Conservation (phyloP, 495 filamentous ascomycete species). For the Penicillium atrosanguineum region DNA sequence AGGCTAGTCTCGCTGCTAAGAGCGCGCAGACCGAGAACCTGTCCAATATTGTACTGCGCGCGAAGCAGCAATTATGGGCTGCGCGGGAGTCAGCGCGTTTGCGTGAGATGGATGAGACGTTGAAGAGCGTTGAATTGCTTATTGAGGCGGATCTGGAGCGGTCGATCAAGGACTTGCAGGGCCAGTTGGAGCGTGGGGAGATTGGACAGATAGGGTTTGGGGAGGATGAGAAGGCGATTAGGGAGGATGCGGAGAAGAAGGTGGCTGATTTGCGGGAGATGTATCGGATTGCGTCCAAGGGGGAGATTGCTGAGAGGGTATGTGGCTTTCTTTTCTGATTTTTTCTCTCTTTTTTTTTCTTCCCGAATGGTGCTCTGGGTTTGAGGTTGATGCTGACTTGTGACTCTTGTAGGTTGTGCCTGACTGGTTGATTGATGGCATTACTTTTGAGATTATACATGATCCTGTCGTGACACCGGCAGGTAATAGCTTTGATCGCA, state of each 20-base stretch:
- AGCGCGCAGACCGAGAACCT: conserved; percentile 62
- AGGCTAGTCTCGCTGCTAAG: conserved; percentile 58
- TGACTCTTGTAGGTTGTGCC: conserved; percentile 58
- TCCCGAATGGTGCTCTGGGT: not conserved
- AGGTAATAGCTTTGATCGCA: conserved; percentile 85
- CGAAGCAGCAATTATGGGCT: conserved; percentile 68
- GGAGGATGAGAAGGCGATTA: conserved; percentile 39
- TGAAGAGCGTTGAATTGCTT: conserved; percentile 47
- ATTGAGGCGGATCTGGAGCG: conserved; percentile 53
- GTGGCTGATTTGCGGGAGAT: conserved; percentile 48
- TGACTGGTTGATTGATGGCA: conserved; percentile 84
- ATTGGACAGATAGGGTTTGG: conserved; percentile 44
- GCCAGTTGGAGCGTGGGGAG: conserved; percentile 41
- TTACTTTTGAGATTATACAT: conserved; percentile 89
- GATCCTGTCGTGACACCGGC: conserved; percentile 88
- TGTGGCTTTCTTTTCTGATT: conserved; percentile 18
- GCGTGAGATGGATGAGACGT: conserved; percentile 45
- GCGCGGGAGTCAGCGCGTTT: conserved; percentile 47
- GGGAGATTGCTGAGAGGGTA: conserved; percentile 62
- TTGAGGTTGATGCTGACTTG: conserved; percentile 8
- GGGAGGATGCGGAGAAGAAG: conserved; percentile 51
- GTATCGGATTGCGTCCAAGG: conserved; percentile 48
- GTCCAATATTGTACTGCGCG: conserved; percentile 65
- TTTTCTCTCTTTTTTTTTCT: not conserved
- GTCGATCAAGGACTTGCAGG: conserved; percentile 50